Conservation (phyloP, 148 eudicot genomes). For the Gaultheria prostrata region DNA sequence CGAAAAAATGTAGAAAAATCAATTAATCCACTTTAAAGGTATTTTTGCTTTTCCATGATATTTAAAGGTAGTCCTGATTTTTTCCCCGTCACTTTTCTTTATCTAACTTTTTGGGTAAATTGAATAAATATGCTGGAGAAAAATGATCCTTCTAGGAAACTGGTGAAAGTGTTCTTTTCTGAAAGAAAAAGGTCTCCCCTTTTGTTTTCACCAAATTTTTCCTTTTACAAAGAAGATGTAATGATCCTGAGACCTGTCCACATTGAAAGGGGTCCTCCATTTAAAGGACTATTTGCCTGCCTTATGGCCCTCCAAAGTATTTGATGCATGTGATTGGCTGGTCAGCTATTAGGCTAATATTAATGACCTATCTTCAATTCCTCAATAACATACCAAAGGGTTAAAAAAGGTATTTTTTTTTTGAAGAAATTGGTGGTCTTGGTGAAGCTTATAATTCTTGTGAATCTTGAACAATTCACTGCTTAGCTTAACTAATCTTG, state of each 20-base stretch:
- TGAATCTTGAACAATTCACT: neutral
- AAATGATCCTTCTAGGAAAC: slow-evolving; percentile 14
- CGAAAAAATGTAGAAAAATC: no score
- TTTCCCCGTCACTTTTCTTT: slow-evolving; percentile 1
- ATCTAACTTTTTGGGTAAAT: neutral
- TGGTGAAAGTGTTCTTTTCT: slow-evolving; percentile 9
- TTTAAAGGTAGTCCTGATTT: neutral
- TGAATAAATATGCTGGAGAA: neutral
- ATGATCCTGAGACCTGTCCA: slow-evolving; percentile 9
- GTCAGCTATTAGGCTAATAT: slow-evolving; percentile 8
- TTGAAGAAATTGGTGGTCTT: neutral
- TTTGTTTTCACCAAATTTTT: neutral
- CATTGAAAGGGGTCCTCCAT: slow-evolving; percentile 2
- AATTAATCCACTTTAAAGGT: neutral
- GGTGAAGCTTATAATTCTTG: neutral
- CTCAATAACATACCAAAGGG: neutral
- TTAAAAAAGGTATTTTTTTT: neutral
- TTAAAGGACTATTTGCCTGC: slow-evolving; percentile 13
- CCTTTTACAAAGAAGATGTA: neutral
- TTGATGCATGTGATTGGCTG: slow-evolving; percentile 8
- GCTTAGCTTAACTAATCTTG: neutral
- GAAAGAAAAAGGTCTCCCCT: slow-evolving; percentile 15
- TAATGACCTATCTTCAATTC: slow-evolving; percentile 2
- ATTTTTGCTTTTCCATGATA: neutral
- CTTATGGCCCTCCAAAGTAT: slow-evolving; percentile 11